Percentiles rank a stretch among this genome's conserved stretches.
phyloP scores from a whole-genome alignment of 2,329 filamentous ascomycete genomes.

The Pestalotiopsis sp. region DNA sequence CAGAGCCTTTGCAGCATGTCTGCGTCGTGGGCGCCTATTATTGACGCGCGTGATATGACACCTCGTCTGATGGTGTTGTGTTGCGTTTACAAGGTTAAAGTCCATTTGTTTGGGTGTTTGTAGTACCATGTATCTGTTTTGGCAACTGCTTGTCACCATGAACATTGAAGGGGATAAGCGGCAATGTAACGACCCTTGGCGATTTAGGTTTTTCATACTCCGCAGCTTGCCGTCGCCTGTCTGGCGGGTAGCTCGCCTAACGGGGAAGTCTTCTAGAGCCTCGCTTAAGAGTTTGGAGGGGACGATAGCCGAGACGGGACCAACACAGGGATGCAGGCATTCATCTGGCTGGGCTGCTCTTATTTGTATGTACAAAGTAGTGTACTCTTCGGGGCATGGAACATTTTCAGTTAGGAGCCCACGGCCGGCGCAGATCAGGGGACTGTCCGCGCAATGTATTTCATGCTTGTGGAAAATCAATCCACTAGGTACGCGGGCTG shows the following conservation, averaged over 20 bases:
- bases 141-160: neutral
- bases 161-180: neutral
- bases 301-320: slow-evolving; percentile 8
- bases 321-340: slow-evolving; percentile 2
- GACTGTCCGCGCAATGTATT: slow-evolving; percentile 6
- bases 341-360: too few relatives aligned
- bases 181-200: neutral
- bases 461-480: slow-evolving; percentile 5
- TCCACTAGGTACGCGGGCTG: neutral
- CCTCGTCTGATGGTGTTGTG: slow-evolving; percentile 5
- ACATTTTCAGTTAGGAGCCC: slow-evolving; percentile 2
- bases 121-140: neutral
- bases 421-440: slow-evolving; percentile 1
- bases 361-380: too few relatives aligned
- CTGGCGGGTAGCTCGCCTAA: slow-evolving; percentile 11
- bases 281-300: neutral
- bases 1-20: neutral
- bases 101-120: neutral
- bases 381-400: neutral
- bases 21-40: neutral
- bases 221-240: neutral
- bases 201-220: neutral
- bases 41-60: slow-evolving; percentile 5
- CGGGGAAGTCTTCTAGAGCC: slow-evolving; percentile 13
- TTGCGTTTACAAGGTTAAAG: neutral